phyloP scores from a whole-genome alignment of 345 rosid species.

The Bruguiera parviflora region DNA sequence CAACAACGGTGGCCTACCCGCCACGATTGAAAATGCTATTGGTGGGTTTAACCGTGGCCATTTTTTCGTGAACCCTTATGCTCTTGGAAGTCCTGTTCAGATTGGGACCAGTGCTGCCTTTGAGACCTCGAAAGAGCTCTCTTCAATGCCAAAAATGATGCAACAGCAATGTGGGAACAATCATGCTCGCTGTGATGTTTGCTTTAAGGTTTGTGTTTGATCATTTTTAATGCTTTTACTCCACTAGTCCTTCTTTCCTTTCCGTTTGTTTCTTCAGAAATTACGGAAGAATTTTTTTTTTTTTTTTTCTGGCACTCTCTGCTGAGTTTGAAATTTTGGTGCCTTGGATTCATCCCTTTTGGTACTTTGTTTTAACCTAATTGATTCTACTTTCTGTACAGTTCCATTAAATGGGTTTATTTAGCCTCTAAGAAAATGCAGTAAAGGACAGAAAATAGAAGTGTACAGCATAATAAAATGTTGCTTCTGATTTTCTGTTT shows the following conservation, averaged over 20 bases:
- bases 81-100: slow-evolving; percentile 23
- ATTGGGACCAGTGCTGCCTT: slow-evolving; percentile 7
- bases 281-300: too few species aligned
- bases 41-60: slow-evolving; percentile 38
- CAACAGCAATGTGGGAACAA: slow-evolving; percentile 19
- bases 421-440: too few species aligned
- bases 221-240: not conserved
- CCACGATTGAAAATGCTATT: slow-evolving; percentile 12
- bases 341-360: too few species aligned
- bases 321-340: too few species aligned
- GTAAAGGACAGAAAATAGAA: too few species aligned
- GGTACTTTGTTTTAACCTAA: too few species aligned
- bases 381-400: too few species aligned
- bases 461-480: too few species aligned
- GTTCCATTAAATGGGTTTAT: too few species aligned
- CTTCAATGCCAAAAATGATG: slow-evolving; percentile 72
- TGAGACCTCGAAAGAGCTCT: slow-evolving; percentile 60
- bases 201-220: slow-evolving; percentile 49
- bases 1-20: slow-evolving; percentile 10
- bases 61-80: slow-evolving; percentile 27
- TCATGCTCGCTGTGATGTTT: slow-evolving; percentile 39
- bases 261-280: slow-evolving; percentile 18
- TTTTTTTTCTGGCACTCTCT: too few species aligned
- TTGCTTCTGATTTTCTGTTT: not conserved
- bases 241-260: not conserved